These are phyloP conservation scores for Jamesozyma gamospora DNA, from an alignment of 805 yeast genomes.

Conservation along the genomic window DNA sequence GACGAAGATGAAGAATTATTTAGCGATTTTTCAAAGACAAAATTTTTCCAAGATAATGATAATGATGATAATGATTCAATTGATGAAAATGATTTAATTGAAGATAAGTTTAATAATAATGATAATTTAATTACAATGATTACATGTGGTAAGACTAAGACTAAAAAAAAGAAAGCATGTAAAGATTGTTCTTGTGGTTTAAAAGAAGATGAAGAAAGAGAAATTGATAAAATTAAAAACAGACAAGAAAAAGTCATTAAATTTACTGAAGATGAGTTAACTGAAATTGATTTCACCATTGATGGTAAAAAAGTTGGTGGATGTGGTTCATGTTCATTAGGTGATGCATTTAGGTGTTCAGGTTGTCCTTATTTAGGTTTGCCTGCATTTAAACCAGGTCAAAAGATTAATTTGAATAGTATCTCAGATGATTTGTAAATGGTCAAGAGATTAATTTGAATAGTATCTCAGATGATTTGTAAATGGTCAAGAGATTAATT, in stretches of 20 bases:
- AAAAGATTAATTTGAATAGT: slow-evolving; percentile 64
- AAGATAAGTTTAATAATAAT: slow-evolving; percentile 18
- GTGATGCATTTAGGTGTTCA: slow-evolving; percentile 97
- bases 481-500: slow-evolving; percentile 72
- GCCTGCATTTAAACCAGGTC: slow-evolving; percentile 98
- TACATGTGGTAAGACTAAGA: slow-evolving; percentile 25
- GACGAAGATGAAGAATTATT: slow-evolving; percentile 35
- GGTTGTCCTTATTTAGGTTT: slow-evolving; percentile 96
- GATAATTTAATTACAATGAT: slow-evolving; percentile 19
- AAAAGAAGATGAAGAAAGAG: slow-evolving; percentile 73
- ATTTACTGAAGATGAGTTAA: slow-evolving; percentile 51
- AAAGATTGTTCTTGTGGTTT: slow-evolving; percentile 97
- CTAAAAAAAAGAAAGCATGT: slow-evolving; percentile 68
- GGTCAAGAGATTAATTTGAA: slow-evolving; percentile 81
- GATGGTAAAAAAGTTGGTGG: slow-evolving; percentile 91
- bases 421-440: slow-evolving; percentile 67
- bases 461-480: slow-evolving; percentile 69
- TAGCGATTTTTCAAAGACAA: slow-evolving; percentile 36
- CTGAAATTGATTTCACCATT: slow-evolving; percentile 92
- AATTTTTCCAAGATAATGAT: slow-evolving; percentile 41
- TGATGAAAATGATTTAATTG: slow-evolving; percentile 48
- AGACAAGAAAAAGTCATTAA: slow-evolving; percentile 33
- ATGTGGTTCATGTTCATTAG: slow-evolving; percentile 93
- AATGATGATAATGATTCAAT: slow-evolving; percentile 42
- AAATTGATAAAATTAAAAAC: slow-evolving; percentile 26